Evolutionary conservation across 495 filamentous ascomycete species (phyloP), one percentile per base, ranked within the genome.

Genomic region (Xeromyces bisporus): DNA sequence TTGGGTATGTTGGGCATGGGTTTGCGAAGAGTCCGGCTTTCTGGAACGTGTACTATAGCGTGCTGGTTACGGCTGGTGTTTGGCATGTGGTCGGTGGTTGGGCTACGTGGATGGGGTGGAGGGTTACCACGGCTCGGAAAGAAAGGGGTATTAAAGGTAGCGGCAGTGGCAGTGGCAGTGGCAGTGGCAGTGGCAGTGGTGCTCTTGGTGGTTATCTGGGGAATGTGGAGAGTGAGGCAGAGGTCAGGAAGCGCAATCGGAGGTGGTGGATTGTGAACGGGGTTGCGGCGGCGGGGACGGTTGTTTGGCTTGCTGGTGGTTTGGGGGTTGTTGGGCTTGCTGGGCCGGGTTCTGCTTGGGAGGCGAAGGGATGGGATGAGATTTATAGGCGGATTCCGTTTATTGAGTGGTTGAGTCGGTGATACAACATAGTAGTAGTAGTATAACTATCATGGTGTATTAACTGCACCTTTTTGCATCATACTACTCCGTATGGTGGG

Each of bases 1-100:
- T 94, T 16, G 73, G 71, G 13, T 94, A 75, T 50, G 70, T 92
- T 0, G 73, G 74, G n/a, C 84, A 93, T 52, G 86, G 83, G 3
- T 84, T 93, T 48, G 73, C 71, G 23, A 65, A 70, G 17, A 69
- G 72, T 48, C 67, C 71, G 5, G 33, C 67, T 9, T 55, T 80
- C n/a, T 71, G 69, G 31, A 77, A 73, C 55, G 36, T 62, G 1
- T 70, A 77, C 10, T 93, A 85, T 44, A 44, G 59, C 2, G 56
- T 67, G 8, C 64, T 94, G 43, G 56, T 93, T 14, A 64, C 64
- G 3, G 52, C 77, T 0, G 80, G 73, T 4, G 73, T 66, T 12
- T 84, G 74, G 37, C 86, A 94, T 57, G 71, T 85, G 40, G 68
- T 81, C 14, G 91, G 81, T 64, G 86, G 86, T 0, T 70, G 69